Conservation (phyloP, 2,329 filamentous ascomycete species). For the Epichloe bromicola region DNA sequence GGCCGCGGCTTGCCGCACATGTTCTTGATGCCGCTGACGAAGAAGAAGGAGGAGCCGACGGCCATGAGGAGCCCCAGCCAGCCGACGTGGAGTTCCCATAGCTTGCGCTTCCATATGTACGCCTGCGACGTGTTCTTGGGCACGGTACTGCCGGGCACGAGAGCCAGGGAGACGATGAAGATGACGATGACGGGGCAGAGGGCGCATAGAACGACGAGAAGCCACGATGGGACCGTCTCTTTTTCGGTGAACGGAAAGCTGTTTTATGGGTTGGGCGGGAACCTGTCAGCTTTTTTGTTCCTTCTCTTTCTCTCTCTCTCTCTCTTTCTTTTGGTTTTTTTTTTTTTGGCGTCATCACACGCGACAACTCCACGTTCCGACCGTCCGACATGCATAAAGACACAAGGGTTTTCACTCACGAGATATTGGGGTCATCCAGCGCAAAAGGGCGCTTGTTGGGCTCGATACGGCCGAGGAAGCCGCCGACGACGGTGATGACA, state of each 20-base stretch:
- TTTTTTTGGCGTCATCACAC: too few relatives aligned
- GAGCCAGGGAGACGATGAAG: constrained; percentile 50
- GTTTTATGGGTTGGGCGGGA: not conserved
- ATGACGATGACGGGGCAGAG: constrained; percentile 56
- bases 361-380: too few relatives aligned
- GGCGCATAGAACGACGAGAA: constrained; percentile 51
- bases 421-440: constrained; percentile 59
- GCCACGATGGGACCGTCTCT: constrained; percentile 58
- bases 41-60: constrained; percentile 59
- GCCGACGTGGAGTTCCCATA: constrained; percentile 84
- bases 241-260: constrained; percentile 57
- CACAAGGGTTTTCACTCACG: constrained; percentile 29
- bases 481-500: constrained; percentile 42
- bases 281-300: not conserved
- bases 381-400: not conserved
- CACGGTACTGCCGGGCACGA: constrained; percentile 62
- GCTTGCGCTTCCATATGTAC: constrained; percentile 63
- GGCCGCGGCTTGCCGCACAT: constrained; percentile 59
- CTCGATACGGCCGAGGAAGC: constrained; percentile 42
- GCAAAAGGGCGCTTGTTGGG: constrained; percentile 62
- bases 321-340: too few relatives aligned
- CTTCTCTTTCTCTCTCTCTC: too few relatives aligned
- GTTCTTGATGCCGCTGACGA: constrained; percentile 79
- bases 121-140: constrained; percentile 47
- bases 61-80: constrained; percentile 71